Conservation (phyloP, 768 basidiomycete species). For the Lepiota brunneoincarnata region DNA sequence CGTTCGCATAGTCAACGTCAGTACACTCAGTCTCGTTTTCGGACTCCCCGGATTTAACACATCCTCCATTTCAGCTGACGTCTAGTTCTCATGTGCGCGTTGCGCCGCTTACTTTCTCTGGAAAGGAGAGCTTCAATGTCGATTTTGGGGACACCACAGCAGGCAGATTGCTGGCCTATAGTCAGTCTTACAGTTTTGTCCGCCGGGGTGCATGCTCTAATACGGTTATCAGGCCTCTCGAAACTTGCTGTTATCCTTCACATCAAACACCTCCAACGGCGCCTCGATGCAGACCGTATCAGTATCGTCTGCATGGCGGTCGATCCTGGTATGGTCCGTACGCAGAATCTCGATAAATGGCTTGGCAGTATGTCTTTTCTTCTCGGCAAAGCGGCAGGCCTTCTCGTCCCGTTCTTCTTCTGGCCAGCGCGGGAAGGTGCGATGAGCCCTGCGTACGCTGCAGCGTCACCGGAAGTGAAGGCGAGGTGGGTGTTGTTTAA, state of each 20-base stretch:
- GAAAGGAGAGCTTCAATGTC: constrained; percentile 32
- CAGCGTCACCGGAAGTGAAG: constrained; percentile 30
- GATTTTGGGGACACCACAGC: constrained; percentile 23
- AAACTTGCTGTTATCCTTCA: constrained; percentile 52
- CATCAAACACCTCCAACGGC: constrained; percentile 46
- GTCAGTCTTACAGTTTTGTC: constrained; percentile 18
- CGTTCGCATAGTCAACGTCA: constrained; percentile 58
- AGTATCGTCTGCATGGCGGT: constrained; percentile 36
- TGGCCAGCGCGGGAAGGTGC: constrained; percentile 26
- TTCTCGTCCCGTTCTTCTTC: constrained; percentile 15
- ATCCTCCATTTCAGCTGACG: constrained; percentile 23
- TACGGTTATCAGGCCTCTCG: constrained; percentile 32
- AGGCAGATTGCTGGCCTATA: constrained; percentile 26
- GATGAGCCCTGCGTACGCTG: constrained; percentile 34
- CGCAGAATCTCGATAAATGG: constrained; percentile 17
- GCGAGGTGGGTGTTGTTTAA: constrained; percentile 29
- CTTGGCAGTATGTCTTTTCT: constrained; percentile 6
- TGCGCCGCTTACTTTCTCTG: constrained; percentile 23
- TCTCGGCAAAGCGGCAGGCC: constrained; percentile 9
- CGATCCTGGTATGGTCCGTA: constrained; percentile 39
- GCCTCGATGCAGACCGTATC: constrained; percentile 31
- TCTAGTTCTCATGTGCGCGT: constrained; percentile 25
- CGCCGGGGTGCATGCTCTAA: neutral
- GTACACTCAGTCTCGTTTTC: constrained; percentile 16
- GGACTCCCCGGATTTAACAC: neutral